These are phyloP conservation scores for Trichophyton equinum DNA, from an alignment of 2,329 filamentous ascomycete species.

Conservation along the genomic window DNA sequence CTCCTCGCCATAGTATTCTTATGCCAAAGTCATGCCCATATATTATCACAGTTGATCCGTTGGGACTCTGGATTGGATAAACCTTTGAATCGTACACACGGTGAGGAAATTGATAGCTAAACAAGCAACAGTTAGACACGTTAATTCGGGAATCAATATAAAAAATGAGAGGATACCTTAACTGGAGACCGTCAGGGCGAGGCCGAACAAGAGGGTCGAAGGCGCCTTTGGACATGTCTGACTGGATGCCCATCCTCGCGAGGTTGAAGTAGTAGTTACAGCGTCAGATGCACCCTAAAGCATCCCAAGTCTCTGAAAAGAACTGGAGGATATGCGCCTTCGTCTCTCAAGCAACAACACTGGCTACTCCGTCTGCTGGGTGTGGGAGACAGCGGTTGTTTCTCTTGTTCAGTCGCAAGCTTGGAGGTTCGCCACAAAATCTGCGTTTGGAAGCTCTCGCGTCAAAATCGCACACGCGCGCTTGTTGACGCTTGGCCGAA, in stretches of 20 bases:
- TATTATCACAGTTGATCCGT: conserved; percentile 49
- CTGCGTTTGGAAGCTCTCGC: neutral
- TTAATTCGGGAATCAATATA: neutral
- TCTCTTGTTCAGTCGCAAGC: neutral
- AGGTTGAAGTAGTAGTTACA: neutral
- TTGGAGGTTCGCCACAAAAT: neutral
- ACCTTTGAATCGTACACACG: conserved; percentile 44
- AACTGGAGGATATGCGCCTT: neutral
- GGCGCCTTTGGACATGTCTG: neutral
- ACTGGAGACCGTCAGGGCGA: conserved; percentile 30
- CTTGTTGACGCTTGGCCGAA: conserved; percentile 2
- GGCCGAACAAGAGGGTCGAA: conserved; percentile 27
- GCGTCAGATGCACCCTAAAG: neutral
- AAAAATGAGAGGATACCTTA: conserved; percentile 24
- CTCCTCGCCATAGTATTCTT: conserved; percentile 49
- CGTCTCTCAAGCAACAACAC: neutral
- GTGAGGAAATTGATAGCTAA: conserved; percentile 48
- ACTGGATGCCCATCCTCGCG: neutral
- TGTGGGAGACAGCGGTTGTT: neutral
- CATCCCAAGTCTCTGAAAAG: neutral
- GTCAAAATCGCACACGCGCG: neutral
- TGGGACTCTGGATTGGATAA: conserved; percentile 47
- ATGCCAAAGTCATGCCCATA: conserved; percentile 49
- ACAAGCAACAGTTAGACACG: neutral
- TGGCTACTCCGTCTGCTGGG: too few species aligned